Conservation (phyloP, 495 filamentous ascomycete genomes). For the Podospora bellae-mahoneyi region DNA sequence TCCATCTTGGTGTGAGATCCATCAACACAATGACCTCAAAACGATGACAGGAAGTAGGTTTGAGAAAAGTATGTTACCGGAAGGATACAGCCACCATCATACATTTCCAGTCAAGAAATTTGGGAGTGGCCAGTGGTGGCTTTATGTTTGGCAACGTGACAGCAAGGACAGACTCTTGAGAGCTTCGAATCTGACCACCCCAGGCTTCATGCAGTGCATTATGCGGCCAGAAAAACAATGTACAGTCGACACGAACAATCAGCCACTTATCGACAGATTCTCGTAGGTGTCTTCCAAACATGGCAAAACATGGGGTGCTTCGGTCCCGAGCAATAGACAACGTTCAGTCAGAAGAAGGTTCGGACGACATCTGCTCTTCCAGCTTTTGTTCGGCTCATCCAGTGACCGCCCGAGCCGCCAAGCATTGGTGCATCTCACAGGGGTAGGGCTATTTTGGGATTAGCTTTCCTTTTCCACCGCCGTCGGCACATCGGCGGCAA, state of each 20-base stretch:
- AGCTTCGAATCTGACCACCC: background rate
- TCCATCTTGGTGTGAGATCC: background rate
- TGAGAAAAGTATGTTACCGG: background rate
- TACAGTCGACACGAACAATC: background rate
- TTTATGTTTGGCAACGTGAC: background rate
- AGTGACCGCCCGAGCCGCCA: background rate
- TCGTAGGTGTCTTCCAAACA: background rate
- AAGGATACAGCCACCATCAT: background rate
- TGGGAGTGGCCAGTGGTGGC: background rate
- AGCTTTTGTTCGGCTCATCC: background rate
- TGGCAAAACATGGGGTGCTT: background rate
- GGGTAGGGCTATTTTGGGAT: background rate
- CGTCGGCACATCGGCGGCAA: background rate
- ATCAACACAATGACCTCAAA: background rate
- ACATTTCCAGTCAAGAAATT: background rate
- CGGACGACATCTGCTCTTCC: background rate
- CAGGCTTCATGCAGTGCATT: background rate
- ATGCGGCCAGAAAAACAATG: too few species aligned
- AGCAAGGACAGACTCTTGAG: background rate
- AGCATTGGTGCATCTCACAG: background rate
- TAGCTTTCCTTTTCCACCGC: background rate
- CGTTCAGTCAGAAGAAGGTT: background rate
- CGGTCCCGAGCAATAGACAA: background rate
- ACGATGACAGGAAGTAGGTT: background rate
- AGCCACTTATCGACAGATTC: too few species aligned